Evolutionary conservation across 1,139 yeast species (phyloP).

Genomic region (Scheffersomyces parashehatae): DNA sequence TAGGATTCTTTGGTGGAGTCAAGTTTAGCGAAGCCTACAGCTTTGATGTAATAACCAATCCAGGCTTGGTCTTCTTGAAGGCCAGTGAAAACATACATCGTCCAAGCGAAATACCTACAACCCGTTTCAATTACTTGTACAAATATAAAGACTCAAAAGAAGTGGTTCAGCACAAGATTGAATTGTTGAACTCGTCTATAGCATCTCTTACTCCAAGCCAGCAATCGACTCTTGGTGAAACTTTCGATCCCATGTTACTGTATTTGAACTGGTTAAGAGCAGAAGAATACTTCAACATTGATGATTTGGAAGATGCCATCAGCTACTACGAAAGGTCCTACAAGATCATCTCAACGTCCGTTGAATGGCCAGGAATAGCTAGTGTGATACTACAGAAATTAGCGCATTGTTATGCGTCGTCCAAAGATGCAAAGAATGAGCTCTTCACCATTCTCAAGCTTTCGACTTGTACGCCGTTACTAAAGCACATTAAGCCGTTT

Average conservation of each 20-base stretch:
- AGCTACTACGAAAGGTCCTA: neutral
- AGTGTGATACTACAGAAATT: slow-evolving; percentile 25
- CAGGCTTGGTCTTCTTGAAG: slow-evolving; percentile 29
- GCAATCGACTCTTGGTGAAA: slow-evolving; percentile 9
- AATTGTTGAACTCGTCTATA: slow-evolving; percentile 35
- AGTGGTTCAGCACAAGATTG: slow-evolving; percentile 12
- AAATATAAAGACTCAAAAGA: slow-evolving; percentile 2
- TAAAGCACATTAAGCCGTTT: neutral
- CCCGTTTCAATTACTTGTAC: slow-evolving; percentile 6
- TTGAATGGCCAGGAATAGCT: slow-evolving; percentile 12
- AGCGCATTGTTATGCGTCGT: slow-evolving; percentile 22
- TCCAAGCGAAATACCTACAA: slow-evolving; percentile 1
- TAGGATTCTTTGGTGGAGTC: slow-evolving; percentile 36
- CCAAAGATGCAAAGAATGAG: slow-evolving; percentile 7
- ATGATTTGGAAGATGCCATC: slow-evolving; percentile 17
- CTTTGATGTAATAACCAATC: slow-evolving; percentile 28
- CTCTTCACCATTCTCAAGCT: neutral
- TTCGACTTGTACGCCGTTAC: slow-evolving; percentile 1
- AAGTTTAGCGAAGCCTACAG: slow-evolving; percentile 23
- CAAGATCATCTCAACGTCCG: slow-evolving; percentile 11
- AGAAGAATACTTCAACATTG: slow-evolving; percentile 35
- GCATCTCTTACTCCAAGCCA: slow-evolving; percentile 20
- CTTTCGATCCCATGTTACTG: slow-evolving; percentile 25
- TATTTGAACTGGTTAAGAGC: slow-evolving; percentile 52
- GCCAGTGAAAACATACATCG: slow-evolving; percentile 17